These are phyloP conservation scores for Beauveria australis DNA, from an alignment of 2,329 filamentous ascomycete genomes.

Conservation along the genomic window DNA sequence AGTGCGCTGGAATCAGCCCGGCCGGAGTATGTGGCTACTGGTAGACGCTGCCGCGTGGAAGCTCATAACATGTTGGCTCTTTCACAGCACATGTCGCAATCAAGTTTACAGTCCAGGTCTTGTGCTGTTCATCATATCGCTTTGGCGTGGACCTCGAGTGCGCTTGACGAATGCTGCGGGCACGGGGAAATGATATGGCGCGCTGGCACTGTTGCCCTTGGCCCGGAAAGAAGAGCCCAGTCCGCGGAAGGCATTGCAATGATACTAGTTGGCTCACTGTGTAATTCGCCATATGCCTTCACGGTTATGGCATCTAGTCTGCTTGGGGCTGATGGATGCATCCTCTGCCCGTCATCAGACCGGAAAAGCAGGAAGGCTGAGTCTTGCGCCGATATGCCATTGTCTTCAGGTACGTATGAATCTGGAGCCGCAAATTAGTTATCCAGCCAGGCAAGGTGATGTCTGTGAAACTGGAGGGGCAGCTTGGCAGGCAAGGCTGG, in stretches of 20 bases:
- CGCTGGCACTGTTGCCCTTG: neutral
- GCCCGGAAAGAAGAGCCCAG: neutral
- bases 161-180: neutral
- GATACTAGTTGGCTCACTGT: neutral
- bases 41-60: too few species aligned
- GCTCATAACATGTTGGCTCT: too few species aligned
- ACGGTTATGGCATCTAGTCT: neutral
- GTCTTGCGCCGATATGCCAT: neutral
- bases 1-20: too few species aligned
- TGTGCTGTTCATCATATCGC: neutral
- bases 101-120: neutral
- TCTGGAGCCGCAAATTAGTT: neutral
- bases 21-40: too few species aligned
- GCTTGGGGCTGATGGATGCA: neutral
- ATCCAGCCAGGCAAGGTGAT: too few species aligned
- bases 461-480: too few species aligned
- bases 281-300: neutral
- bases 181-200: neutral
- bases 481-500: too few species aligned
- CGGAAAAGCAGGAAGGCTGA: too few species aligned
- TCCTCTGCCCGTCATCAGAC: neutral
- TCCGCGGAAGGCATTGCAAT: neutral
- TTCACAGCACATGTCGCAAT: too few species aligned
- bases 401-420: neutral
- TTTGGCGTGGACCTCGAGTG: neutral